Evolutionary conservation across 495 filamentous ascomycete species (phyloP), one percentile per base, ranked within the genome.

Genomic region (Ramalina peruviana): DNA sequence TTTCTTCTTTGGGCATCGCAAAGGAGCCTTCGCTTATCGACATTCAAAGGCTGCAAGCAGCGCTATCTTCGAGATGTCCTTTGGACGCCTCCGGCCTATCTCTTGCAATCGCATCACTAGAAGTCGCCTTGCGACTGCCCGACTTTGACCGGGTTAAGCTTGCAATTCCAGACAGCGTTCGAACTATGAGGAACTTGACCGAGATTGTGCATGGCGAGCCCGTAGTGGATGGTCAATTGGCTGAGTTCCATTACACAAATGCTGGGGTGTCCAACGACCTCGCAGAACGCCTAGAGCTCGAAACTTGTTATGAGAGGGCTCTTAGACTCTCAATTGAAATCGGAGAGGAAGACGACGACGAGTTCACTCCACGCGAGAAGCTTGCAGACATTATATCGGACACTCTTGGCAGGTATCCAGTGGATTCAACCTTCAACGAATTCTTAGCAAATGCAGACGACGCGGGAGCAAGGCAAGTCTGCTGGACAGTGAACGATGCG

Each of bases 381-480:
- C 49, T 60, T 1, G 56, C 47, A 13, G 62, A 62, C 7, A 54
- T 57, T 1, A 71, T 71, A 41, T 47, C 43, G 20, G 68, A 70
- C 49, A 67, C 68, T 12, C 44, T 71, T 13, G 52, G 51, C 37
- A 62, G 68, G 25, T 71, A 71, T 42, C 52, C 55, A 3, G 51
- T 65, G 13, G 59, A 58, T 38, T 53, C 54, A 12, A 70, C 68
- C 11, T 71, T 71, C 48, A 62, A 58, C 16, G 68, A 71, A 48
- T 71, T 67, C 51, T 58, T 71, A 13, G 68, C 68, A 13, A 71
- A 71, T 50, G 68, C 68, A 3, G 66, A 71, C 40, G 68, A 71
- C 40, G 55, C 56, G 33, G 50, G 53, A n/a, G 63, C 68, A 2
- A 59, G 59, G 12, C 43, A 52, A 36, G 59, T 71, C 30, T 55